Conservation (phyloP, 139 green algal genomes). For the Volvox africanus region DNA sequence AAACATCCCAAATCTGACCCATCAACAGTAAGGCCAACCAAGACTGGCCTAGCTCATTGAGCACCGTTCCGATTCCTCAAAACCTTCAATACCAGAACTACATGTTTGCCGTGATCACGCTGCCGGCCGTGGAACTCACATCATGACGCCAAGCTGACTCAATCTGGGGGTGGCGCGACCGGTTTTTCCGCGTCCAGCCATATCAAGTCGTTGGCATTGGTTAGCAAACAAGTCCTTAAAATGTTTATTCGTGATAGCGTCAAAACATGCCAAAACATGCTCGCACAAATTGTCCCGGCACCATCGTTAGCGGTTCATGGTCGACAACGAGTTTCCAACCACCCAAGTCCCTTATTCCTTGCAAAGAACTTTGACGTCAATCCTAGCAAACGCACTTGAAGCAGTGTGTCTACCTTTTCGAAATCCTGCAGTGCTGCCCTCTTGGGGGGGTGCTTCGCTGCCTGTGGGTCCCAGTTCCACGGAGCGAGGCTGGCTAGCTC, state of each 20-base stretch:
- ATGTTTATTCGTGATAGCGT: no score
- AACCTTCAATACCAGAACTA: neutral
- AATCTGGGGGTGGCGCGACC: neutral
- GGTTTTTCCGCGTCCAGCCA: neutral
- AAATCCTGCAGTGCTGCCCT: slow-evolving; percentile 15
- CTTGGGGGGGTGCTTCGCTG: neutral
- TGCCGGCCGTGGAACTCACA: neutral
- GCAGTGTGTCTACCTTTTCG: neutral
- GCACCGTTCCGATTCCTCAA: neutral
- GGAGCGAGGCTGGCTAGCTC: slow-evolving; percentile 8
- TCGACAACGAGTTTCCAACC: no score
- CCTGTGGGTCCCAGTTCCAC: neutral
- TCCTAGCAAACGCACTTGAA: no score
- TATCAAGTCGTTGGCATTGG: no score
- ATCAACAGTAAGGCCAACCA: neutral
- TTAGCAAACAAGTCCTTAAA: no score
- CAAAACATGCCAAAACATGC: no score
- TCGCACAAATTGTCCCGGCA: no score
- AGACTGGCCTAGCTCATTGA: neutral
- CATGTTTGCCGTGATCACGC: no score
- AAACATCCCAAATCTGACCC: no score
- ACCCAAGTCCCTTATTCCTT: no score
- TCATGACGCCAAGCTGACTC: slow-evolving; percentile 11
- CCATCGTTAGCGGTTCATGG: no score
- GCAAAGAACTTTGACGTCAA: no score